These are phyloP conservation scores for Rubia tinctorum DNA, from an alignment of 305 asterid species.

Conservation along the genomic window DNA sequence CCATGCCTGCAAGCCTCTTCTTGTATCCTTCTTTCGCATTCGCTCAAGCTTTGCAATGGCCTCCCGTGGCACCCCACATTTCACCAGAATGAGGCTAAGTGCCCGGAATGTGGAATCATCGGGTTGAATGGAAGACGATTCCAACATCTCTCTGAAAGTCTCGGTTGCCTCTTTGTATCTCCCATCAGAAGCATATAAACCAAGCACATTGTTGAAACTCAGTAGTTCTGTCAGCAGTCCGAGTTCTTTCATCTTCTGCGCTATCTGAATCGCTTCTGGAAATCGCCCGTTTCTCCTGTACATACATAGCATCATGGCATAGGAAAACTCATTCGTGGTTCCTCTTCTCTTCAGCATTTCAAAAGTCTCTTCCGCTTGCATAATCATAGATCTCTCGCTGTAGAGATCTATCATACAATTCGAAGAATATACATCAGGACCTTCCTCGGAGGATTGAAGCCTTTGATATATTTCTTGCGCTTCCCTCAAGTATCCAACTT, in stretches of 20 bases:
- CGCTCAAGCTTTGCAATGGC: conserved; percentile 54
- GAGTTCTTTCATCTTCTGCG: conserved; percentile 62
- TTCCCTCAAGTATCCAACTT: conserved; percentile 76
- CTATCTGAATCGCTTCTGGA: conserved; percentile 59
- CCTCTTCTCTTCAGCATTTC: conserved; percentile 48
- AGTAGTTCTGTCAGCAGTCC: conserved; percentile 76
- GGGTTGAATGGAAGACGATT: conserved; percentile 54
- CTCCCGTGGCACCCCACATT: conserved; percentile 73
- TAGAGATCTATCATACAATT: conserved; percentile 94
- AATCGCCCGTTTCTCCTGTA: conserved; percentile 77
- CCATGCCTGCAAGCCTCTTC: conserved; percentile 62
- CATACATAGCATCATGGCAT: conserved; percentile 97
- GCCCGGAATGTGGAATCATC: conserved; percentile 75
- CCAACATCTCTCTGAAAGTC: conserved; percentile 67
- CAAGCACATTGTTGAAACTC: conserved; percentile 79
- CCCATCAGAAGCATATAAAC: conserved; percentile 74
- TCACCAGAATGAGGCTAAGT: conserved; percentile 59
- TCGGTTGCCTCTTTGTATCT: conserved; percentile 74
- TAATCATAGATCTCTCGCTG: conserved; percentile 72
- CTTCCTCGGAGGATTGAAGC: conserved; percentile 46
- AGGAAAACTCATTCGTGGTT: conserved; percentile 75
- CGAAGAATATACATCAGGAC: conserved; percentile 66
- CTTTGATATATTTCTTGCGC: conserved; percentile 55
- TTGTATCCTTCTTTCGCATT: conserved; percentile 41
- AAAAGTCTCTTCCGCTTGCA: conserved; percentile 70